Conservation (phyloP, 2,329 filamentous ascomycete species). For the Phoma sp. region DNA sequence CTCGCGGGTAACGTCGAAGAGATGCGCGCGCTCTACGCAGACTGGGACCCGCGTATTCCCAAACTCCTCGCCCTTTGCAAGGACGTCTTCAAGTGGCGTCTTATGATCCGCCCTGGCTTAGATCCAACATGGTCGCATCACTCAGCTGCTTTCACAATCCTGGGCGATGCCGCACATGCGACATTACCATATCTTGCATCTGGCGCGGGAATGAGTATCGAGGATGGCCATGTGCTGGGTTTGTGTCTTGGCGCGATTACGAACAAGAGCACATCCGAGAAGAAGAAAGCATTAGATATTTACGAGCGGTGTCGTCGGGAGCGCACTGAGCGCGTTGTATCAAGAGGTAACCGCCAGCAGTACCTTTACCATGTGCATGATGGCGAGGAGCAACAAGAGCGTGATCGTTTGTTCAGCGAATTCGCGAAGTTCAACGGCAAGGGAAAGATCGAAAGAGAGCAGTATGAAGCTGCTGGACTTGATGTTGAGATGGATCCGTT, state of each 20-base stretch:
- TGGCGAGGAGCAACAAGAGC: constrained; percentile 61
- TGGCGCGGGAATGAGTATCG: constrained; percentile 66
- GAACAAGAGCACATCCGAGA: constrained; percentile 45
- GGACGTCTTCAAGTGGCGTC: constrained; percentile 66
- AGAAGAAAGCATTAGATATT: constrained; percentile 49
- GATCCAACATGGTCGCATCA: constrained; percentile 63
- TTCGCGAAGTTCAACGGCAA: constrained; percentile 41
- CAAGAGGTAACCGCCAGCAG: constrained; percentile 66
- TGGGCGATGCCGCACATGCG: constrained; percentile 70
- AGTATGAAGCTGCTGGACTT: constrained; percentile 30
- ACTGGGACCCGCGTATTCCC: constrained; percentile 62
- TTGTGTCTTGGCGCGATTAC: constrained; percentile 59
- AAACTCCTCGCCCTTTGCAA: constrained; percentile 65
- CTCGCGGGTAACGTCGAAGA: constrained; percentile 60
- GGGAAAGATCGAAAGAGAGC: constrained; percentile 25
- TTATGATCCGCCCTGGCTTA: constrained; percentile 63
- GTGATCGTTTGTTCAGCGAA: constrained; percentile 51
- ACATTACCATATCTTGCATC: constrained; percentile 68
- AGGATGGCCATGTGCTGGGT: constrained; percentile 65
- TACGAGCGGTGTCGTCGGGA: constrained; percentile 66
- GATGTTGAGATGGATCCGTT: constrained; percentile 40
- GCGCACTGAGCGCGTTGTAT: constrained; percentile 66
- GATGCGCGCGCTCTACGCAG: constrained; percentile 60
- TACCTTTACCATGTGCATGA: constrained; percentile 68
- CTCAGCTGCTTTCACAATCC: constrained; percentile 62